Conservation (phyloP, 2,329 filamentous ascomycete species). For the Magnaporthales sp. region DNA sequence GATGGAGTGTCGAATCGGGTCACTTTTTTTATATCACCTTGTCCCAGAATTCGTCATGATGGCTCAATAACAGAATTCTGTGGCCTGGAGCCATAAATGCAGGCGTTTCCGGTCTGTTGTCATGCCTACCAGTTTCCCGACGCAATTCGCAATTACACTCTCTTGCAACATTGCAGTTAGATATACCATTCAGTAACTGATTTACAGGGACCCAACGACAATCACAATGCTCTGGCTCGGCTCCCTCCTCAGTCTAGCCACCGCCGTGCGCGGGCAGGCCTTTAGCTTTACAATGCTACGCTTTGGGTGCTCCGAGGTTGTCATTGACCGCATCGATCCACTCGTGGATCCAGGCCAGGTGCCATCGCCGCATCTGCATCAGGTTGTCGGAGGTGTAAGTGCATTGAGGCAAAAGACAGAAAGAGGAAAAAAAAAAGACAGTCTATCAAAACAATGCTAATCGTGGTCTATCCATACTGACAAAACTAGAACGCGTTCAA, state of each 20-base stretch:
- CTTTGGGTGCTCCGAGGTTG: constrained; percentile 3
- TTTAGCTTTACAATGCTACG: constrained; percentile 2
- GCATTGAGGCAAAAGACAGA: neutral
- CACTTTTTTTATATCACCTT: neutral
- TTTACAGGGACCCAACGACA: neutral
- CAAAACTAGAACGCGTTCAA: constrained; percentile 16
- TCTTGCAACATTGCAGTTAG: neutral
- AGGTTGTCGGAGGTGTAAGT: neutral
- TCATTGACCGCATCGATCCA: constrained; percentile 4
- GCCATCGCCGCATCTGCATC: neutral
- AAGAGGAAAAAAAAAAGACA: neutral
- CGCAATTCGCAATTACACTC: no score
- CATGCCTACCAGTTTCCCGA: no score
- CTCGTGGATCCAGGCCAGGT: neutral
- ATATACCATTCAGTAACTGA: neutral
- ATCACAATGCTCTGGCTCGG: neutral
- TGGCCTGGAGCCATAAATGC: neutral
- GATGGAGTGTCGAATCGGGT: neutral
- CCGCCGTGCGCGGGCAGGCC: neutral
- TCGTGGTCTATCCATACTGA: no score
- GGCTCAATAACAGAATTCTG: neutral
- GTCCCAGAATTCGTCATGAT: neutral
- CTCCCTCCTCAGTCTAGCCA: neutral
- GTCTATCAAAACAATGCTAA: neutral
- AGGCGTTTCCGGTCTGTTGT: neutral